phyloP scores from a whole-genome alignment of 441 rosid species.

The Cnidoscolus chayamansa region DNA sequence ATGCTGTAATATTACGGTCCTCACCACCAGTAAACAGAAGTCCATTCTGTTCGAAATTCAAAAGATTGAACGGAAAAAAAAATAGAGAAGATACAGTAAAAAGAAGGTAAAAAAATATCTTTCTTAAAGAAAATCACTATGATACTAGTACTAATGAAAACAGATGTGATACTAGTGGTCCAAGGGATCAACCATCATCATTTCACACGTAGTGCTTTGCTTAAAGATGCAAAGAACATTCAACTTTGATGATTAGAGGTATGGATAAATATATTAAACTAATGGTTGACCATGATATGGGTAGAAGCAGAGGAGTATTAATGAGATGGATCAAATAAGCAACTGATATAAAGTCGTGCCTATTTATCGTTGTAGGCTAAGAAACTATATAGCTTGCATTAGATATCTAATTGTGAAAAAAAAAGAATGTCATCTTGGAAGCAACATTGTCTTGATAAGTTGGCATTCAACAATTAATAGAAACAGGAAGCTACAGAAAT shows the following conservation, averaged over 20 bases:
- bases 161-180: neutral
- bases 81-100: neutral
- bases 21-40: slow-evolving; percentile 84
- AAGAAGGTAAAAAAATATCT: neutral
- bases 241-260: neutral
- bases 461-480: neutral
- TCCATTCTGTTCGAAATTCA: slow-evolving; percentile 51
- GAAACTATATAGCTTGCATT: neutral
- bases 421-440: neutral
- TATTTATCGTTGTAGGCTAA: no score
- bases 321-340: neutral
- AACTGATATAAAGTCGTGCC: neutral
- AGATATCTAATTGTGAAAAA: neutral
- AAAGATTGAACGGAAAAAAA: neutral
- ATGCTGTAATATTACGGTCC: slow-evolving; percentile 77
- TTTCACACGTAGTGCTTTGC: neutral
- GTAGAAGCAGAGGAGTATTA: neutral
- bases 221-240: neutral
- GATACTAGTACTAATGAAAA: neutral
- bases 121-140: neutral
- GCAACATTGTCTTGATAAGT: neutral
- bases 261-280: slow-evolving; percentile 6
- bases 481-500: neutral
- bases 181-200: neutral
- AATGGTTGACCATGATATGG: slow-evolving; percentile 12